A percentile compares a stretch with the other conserved stretches of the same genome.
These are phyloP conservation scores for Arthrinium phaeospermum DNA, from an alignment of 2,329 filamentous ascomycete genomes.

Conservation along the genomic window DNA sequence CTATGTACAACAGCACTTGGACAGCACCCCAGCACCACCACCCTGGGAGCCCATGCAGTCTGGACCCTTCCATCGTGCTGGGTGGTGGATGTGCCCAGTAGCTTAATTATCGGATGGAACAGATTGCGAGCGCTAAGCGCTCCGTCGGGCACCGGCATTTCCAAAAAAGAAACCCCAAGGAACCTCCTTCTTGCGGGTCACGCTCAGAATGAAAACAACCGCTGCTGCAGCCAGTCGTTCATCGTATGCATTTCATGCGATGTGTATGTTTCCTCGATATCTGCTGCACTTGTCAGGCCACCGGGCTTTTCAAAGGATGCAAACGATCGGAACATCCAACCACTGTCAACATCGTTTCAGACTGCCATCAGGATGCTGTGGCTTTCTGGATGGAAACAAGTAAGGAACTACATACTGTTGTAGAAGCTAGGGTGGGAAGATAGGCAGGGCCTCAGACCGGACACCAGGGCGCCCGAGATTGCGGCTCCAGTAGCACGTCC, in stretches of 20 bases:
- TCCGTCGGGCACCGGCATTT: background rate
- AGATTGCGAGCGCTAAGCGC: background rate
- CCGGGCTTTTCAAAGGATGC: background rate
- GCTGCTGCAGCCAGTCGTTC: background rate
- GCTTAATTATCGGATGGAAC: constrained; percentile 9
- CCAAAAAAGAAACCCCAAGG: background rate
- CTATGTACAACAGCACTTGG: too few species aligned
- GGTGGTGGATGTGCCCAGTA: background rate
- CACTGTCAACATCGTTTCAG: background rate
- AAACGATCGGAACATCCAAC: background rate
- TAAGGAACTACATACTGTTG: background rate
- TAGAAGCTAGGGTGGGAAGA: background rate
- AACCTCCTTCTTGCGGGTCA: constrained; percentile 9
- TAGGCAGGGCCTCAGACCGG: constrained; percentile 16
- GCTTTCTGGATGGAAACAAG: background rate
- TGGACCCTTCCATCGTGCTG: constrained; percentile 1
- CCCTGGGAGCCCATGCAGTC: background rate
- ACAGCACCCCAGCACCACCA: too few species aligned
- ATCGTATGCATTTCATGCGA: background rate
- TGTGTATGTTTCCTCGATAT: background rate
- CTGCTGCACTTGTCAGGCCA: background rate
- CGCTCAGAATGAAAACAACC: constrained; percentile 7
- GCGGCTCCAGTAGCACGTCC: constrained; percentile 3
- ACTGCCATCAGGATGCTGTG: background rate
- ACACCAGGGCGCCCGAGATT: background rate